Evolutionary conservation across 768 basidiomycete species (phyloP).

Genomic region (Podaxis carcinomalis): DNA sequence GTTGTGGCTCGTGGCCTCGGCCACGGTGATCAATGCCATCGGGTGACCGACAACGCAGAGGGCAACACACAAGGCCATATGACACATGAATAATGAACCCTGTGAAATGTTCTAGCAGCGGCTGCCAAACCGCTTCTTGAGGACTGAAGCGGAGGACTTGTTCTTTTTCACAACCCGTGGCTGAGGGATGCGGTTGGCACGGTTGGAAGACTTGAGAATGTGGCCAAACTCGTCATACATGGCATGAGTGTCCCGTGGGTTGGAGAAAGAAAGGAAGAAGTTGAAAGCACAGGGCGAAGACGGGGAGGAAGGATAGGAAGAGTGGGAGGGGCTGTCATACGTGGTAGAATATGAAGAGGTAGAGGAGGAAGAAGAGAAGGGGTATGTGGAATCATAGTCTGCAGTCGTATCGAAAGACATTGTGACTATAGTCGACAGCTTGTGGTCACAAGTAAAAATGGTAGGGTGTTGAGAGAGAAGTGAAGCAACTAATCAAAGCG

Average conservation of each 20-base stretch:
- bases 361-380: slow-evolving; percentile 7
- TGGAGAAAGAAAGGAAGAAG: slow-evolving; percentile 11
- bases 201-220: slow-evolving; percentile 2
- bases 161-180: neutral
- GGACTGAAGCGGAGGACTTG: slow-evolving; percentile 7
- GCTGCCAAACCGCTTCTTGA: slow-evolving; percentile 13
- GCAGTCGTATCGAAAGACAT: slow-evolving; percentile 9
- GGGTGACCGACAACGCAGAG: neutral
- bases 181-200: neutral
- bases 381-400: neutral
- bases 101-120: neutral
- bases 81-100: neutral
- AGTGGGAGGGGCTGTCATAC: neutral
- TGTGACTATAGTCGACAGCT: neutral
- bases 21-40: neutral
- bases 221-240: slow-evolving; percentile 13
- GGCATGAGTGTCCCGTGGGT: slow-evolving; percentile 13
- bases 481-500: slow-evolving; percentile 16
- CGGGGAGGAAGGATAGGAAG: neutral
- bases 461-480: neutral
- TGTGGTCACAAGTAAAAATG: neutral
- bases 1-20: neutral
- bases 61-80: neutral
- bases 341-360: neutral
- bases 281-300: slow-evolving; percentile 10